Base-by-base conservation (phyloP, 2,329 filamentous ascomycete genomes). In the Didymella lethalis region DNA sequence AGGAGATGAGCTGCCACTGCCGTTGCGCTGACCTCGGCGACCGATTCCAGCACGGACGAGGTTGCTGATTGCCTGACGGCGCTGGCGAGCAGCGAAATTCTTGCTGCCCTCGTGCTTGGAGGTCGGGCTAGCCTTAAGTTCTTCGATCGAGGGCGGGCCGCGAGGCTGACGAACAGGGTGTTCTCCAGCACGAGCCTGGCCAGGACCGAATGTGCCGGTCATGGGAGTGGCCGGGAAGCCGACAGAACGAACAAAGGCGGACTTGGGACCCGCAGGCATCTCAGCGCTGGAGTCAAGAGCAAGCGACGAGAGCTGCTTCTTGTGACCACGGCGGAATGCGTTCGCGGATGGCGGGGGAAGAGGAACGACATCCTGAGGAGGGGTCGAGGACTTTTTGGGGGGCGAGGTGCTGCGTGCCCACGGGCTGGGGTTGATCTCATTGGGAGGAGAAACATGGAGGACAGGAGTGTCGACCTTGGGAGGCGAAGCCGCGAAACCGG, bases 11-110 rank as follows among this genome's bases (percentile, higher is more conserved):
- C 90, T 93, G 59, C 91, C 92, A 62, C 82, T 82, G 75, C 88
- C 89, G 63, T 87, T 84, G 63, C 90, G 91, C 58, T 85, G 83
- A 60, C 81, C 85, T 56, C 94, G 92, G 59, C 95, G 91, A 73
- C 93, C 92, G 63, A 95, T 85, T 16, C 94, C 93, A 53, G 94
- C 94, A 65, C 91, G 91, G 62, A 97, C 91, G 48, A 99, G 86
- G 75, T 93, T 97, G 81, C 93, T 89, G 44, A 99, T 88, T 26
- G 95, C 95, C 69, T 91, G 93, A 64, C 94, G 92, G 60, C 95
- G 92, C 72, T 96, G 93, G 62, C 95, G 93, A 55, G 93, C 88
- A 11, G 91, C 90, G 79, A 99, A 99, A 82, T 99, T 99, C 86
- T 97, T 83, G 87, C 94, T 97, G 25, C 94, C 95, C 77, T 98